Percentiles rank a stretch among this genome's conserved stretches.
phyloP scores from a whole-genome alignment of 306 rosid genomes.

The Cyclanthera cordifolia region DNA sequence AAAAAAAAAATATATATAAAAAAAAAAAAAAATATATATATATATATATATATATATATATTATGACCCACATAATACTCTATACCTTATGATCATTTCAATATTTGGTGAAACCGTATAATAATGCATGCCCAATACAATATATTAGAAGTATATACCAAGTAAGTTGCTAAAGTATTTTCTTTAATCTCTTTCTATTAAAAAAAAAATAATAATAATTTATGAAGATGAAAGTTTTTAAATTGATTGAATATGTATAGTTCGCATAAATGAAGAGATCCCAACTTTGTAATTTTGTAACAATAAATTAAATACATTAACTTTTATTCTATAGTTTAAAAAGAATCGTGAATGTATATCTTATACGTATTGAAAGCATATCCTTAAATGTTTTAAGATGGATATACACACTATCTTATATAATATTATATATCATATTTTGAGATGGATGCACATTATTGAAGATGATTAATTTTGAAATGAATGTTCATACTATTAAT shows the following conservation, averaged over 20 bases:
- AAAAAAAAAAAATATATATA: too few relatives aligned
- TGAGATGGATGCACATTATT: too few relatives aligned
- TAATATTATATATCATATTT: too few relatives aligned
- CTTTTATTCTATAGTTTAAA: too few relatives aligned
- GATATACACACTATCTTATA: too few relatives aligned
- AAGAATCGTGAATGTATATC: background rate
- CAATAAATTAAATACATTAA: background rate
- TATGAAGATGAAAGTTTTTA: background rate
- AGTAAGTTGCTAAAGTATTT: background rate
- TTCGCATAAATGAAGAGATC: background rate
- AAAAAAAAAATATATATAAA: too few relatives aligned
- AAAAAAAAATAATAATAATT: too few relatives aligned
- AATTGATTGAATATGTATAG: background rate
- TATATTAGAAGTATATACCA: conserved; percentile 1
- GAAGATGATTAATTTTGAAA: too few relatives aligned
- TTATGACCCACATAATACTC: conserved; percentile 9
- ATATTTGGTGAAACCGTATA: conserved; percentile 15
- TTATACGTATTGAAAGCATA: background rate
- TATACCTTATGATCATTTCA: conserved; percentile 14
- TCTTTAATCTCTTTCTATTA: background rate
- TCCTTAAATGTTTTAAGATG: too few relatives aligned
- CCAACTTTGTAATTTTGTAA: background rate
- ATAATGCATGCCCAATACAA: background rate
- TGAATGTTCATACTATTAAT: too few relatives aligned
- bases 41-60: background rate